Base-by-base conservation (phyloP, 441 rosid genomes). In the Eruca vesicaria region DNA sequence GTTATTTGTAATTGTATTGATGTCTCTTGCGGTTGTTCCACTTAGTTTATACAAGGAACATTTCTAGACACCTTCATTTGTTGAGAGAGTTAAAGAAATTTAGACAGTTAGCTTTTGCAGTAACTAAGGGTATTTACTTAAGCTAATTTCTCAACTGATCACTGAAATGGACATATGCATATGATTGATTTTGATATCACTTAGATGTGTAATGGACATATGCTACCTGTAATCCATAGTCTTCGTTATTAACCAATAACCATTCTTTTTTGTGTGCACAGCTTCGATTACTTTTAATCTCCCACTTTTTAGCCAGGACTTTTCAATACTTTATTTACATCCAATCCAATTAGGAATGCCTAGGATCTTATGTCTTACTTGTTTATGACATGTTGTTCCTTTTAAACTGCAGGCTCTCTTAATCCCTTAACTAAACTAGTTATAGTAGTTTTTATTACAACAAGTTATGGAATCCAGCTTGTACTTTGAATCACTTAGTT, bases 311-410 rank as follows among this genome's bases (percentile, higher is more conserved):
- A 18, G 29, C 31, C 38, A n/a, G 16, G 38, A 32, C 28, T 53
- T 72, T 63, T 23, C 18, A 23, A 28, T 20, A 73, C 26, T 12
- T 5, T 9, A 8, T 19, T 41, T 66, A 28, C 57, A 33, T 14
- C 26, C 16, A 20, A 56, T 65, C 71, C 66, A 73, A 29, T 73
- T 14, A 73, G 9, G 23, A 57, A 6, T 41, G 10, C 66, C 48
- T 65, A 73, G 66, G 59, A 73, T 65, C 66, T 65, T 63, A 23
- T 14, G 3, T 8, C 29, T 21, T 56, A 56, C 41, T 64, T 33
- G 67, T 71, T 63, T 62, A 71, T 66, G 66, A 31, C 59, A 73
- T 57, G 71, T 57, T 66, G 35, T 12, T 66, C 7, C 35, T 29
- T 65, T 73, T 57, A 14, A 38, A 57, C 45, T 19, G 19, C 59